Base-by-base conservation (phyloP, 805 yeast genomes). In the Geotrichum ghanense region DNA sequence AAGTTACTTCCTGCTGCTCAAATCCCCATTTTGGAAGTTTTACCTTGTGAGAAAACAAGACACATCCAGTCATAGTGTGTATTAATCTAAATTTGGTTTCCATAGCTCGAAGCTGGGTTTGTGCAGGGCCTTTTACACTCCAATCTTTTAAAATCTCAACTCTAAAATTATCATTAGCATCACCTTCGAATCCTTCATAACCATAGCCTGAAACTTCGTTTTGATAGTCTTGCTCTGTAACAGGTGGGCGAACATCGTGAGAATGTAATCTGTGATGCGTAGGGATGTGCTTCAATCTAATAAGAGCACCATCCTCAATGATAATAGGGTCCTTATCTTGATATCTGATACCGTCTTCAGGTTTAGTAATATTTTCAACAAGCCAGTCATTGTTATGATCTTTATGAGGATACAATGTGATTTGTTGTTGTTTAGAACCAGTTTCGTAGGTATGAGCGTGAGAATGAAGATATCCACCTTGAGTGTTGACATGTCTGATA, bases 221-320 rank as follows among this genome's bases (percentile, higher is more conserved):
- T 58, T 88, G 81, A 63, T 90, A 89, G 48, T 92, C 97, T 57
- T 86, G 92, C 59, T 86, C 95, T 7, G 90, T 76, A 22, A 88
- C 76, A 7, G 95, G 96, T 2, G 97, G 96, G 50, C 89, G 77
- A 44, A 74, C 68, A 50, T 84, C 83, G 52, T 73, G 78, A 20
- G 87, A 83, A 52, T 79, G 79, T 45, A 92, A 64, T 42, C 83
- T 76, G 51, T 78, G 77, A 14, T 80, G 75, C 0, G 97, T 83
- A 1, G 56, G 50, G 48, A 71, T 70, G 61, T 92, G 97, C 67
- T 75, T 77, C n/a, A 92, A 61, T 49, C 82, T 71, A 19, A 90
- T 66, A 12, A 69, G 59, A 48, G 73, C 78, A 17, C 81, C 81
- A 52, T 78, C 75, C 46, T 70, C 62, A 37, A 82, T 67, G 50